A percentile compares a stretch with the other conserved stretches of the same genome.
Evolutionary conservation across 73 alveolate genomes (phyloP).

Genomic region (Paramecium tetraurelia): DNA sequence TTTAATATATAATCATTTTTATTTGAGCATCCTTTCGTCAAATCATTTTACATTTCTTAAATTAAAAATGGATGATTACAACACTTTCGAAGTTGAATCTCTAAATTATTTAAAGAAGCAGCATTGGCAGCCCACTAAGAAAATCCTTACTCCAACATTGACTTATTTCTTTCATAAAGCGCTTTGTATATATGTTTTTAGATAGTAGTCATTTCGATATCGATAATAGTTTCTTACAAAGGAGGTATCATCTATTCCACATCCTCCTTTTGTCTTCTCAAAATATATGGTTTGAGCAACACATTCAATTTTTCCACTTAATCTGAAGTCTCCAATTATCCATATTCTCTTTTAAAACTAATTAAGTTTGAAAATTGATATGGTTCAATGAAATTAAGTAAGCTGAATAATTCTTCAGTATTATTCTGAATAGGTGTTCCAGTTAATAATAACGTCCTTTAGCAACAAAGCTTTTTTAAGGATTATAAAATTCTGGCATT

Average conservation of each 20-base stretch:
- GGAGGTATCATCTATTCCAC: slow-evolving; percentile 95
- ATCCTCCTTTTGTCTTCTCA: slow-evolving; percentile 97
- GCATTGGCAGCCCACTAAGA: slow-evolving; percentile 78
- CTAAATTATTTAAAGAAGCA: slow-evolving; percentile 79
- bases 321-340: slow-evolving; percentile 77
- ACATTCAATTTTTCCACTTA: slow-evolving; percentile 76
- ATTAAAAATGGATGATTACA: slow-evolving; percentile 95
- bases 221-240: slow-evolving; percentile 91
- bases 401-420: slow-evolving; percentile 96
- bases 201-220: slow-evolving; percentile 87
- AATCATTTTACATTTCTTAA: slow-evolving; percentile 84
- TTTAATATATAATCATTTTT: slow-evolving; percentile 65
- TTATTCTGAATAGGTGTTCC: slow-evolving; percentile 98
- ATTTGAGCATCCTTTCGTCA: slow-evolving; percentile 65
- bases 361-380: slow-evolving; percentile 69
- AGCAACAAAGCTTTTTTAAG: slow-evolving; percentile 90
- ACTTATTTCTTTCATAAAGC: slow-evolving; percentile 82
- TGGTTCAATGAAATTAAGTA: slow-evolving; percentile 96
- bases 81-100: slow-evolving; percentile 91
- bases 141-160: slow-evolving; percentile 65
- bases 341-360: slow-evolving; percentile 69
- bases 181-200: slow-evolving; percentile 88
- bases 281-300: slow-evolving; percentile 89
- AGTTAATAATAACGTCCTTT: slow-evolving; percentile 80
- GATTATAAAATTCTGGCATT: slow-evolving; percentile 87